A percentile compares a stretch with the other conserved stretches of the same genome.
Conservation (phyloP, 164 flowering plant genomes). For the Chloranthus sessilifolius region DNA sequence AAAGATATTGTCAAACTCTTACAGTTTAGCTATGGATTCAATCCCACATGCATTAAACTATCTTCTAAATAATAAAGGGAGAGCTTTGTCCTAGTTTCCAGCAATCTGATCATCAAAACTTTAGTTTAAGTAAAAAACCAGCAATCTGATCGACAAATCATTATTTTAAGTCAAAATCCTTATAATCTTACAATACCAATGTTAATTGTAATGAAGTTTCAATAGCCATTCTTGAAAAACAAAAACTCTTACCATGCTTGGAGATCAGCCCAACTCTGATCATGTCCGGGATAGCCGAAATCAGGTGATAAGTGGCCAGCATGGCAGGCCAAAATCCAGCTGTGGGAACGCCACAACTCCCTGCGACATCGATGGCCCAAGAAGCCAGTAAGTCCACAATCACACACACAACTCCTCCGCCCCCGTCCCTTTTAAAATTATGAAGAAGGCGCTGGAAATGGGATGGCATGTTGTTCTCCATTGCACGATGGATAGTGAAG, state of each 20-base stretch:
- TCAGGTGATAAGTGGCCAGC: constrained; percentile 57
- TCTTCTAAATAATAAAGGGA: no score
- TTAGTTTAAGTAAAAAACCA: no score
- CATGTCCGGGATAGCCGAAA: constrained; percentile 56
- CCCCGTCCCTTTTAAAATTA: constrained; percentile 11
- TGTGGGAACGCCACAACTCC: constrained; percentile 28
- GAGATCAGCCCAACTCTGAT: constrained; percentile 42
- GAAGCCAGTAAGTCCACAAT: constrained; percentile 71
- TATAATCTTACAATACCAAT: no score
- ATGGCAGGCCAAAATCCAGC: constrained; percentile 94
- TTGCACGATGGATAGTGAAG: constrained; percentile 42
- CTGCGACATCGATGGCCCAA: constrained; percentile 59
- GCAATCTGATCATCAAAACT: no score
- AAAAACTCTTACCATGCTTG: constrained; percentile 34
- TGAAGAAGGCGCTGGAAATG: constrained; percentile 36
- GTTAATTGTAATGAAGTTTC: no score
- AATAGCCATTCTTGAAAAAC: no score
- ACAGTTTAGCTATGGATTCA: no score
- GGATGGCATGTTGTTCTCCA: constrained; percentile 66
- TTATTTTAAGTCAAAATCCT: no score
- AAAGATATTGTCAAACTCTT: no score
- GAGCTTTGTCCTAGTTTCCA: no score
- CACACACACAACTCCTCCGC: constrained; percentile 35
- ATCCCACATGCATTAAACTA: no score
- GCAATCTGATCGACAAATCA: no score